Percentiles rank a stretch among this genome's conserved stretches.
phyloP scores from a whole-genome alignment of 768 basidiomycete genomes.

The Candolleomyces aberdarensis region DNA sequence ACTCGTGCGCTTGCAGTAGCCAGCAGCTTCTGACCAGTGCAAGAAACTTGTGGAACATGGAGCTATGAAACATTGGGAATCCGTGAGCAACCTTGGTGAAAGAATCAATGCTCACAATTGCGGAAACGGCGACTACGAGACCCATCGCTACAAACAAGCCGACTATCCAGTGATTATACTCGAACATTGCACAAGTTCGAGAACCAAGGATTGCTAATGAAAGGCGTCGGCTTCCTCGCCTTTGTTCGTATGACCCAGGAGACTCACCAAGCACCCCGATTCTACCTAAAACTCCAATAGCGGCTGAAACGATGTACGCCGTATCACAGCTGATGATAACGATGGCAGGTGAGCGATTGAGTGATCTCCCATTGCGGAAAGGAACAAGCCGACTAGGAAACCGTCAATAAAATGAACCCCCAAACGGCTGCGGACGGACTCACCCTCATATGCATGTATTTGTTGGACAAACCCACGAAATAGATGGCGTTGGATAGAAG shows the following conservation, averaged over 20 bases:
- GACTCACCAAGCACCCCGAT: slow-evolving; percentile 1
- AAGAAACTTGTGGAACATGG: neutral
- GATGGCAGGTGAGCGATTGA: neutral
- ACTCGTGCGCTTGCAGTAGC: neutral
- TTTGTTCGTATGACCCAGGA: neutral
- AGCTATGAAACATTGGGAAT: neutral
- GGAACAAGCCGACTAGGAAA: neutral
- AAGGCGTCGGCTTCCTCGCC: neutral
- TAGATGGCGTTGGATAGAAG: slow-evolving; percentile 2
- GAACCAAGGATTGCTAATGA: neutral
- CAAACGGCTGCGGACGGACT: neutral
- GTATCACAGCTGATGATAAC: slow-evolving; percentile 2
- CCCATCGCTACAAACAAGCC: neutral
- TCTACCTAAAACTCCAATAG: neutral
- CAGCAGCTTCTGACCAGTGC: neutral
- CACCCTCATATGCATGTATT: neutral
- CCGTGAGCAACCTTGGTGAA: neutral
- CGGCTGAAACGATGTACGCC: slow-evolving; percentile 1
- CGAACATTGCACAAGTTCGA: neutral
- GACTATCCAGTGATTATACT: neutral
- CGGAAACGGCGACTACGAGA: neutral
- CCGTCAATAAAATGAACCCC: neutral
- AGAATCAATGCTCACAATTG: neutral
- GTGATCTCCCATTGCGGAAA: neutral
- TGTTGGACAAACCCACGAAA: slow-evolving; percentile 1